Base-by-base conservation (phyloP, 2,329 filamentous ascomycete genomes). In the Mariannaea sp. region DNA sequence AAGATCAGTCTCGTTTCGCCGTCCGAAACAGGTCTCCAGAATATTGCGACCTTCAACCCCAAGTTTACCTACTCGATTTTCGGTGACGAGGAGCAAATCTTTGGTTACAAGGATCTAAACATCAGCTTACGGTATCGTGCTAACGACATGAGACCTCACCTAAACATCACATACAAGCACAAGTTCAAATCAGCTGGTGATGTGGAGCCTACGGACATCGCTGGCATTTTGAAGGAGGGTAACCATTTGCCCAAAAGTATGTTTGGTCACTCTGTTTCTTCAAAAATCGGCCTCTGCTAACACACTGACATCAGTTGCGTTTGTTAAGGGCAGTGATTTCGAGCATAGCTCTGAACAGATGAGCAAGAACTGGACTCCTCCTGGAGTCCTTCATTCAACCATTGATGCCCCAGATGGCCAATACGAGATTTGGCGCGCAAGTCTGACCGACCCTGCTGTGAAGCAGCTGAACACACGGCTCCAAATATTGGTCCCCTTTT, bases 31-130 rank as follows among this genome's bases (percentile, higher is more conserved):
- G 77, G 77, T 59, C 68, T 81, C 43, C 83, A 82, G 64, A 82
- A 80, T 26, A 75, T 87, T 62, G 80, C 82, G 20, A 81, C 83
- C 22, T 97, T 99, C 72, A 81, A 90, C 56, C 95, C 94, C 0
- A 83, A 84, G 67, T 95, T 92, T 71, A 97, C 93, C 14, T 96
- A 97, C 72, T 79, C 90, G 1, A 88, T 99, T 59, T 97, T 97
- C 64, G 91, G 91, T 66, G 88, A 97, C n/a, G 87, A 94, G 7
- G 92, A 99, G 72, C 83, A 81, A 24, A 93, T 97, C 59, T 92
- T 96, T 65, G 93, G 93, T 30, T 96, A 97, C 77, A 87, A 91
- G 69, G 85, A 85, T 48, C 80, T 96, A 49, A 84, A 85, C 59
- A 87, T 97, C 68, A 83, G 84, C 58, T 75, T 97, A 49, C 84